Evolutionary conservation across 192 early-diverging fungal species (phyloP).

Genomic region (Gamsiella multidivaricata): DNA sequence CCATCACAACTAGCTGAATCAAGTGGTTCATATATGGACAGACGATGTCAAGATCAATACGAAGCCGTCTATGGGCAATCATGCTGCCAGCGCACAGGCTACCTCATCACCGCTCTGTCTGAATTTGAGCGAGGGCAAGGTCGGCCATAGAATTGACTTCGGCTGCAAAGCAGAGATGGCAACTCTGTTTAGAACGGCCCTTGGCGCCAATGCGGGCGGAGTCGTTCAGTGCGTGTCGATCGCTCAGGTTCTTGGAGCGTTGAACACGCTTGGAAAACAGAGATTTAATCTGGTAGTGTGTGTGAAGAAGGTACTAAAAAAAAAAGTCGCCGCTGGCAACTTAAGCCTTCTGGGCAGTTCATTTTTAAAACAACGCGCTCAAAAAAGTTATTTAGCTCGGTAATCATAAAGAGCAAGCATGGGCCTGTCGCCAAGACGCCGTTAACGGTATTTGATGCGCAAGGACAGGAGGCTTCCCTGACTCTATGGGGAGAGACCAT

Average conservation of each 20-base stretch:
- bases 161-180: constrained; percentile 18
- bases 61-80: not conserved
- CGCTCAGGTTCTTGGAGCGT: constrained; percentile 4
- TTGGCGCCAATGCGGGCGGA: constrained; percentile 27
- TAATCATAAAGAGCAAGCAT: constrained; percentile 21
- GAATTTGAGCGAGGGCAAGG: constrained; percentile 27
- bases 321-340: too few species aligned
- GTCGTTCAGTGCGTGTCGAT: constrained; percentile 16
- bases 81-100: not conserved
- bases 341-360: too few species aligned
- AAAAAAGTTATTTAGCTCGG: constrained; percentile 18
- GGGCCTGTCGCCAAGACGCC: constrained; percentile 20
- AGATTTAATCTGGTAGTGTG: constrained; percentile 32
- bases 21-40: constrained; percentile 42
- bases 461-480: constrained; percentile 26
- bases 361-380: too few species aligned
- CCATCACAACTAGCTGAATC: constrained; percentile 31
- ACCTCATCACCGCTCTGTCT: constrained; percentile 26
- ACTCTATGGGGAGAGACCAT: constrained; percentile 36
- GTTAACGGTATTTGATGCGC: constrained; percentile 24
- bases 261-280: constrained; percentile 1
- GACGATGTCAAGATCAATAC: constrained; percentile 40
- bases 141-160: constrained; percentile 34
- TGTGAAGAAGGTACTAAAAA: constrained; percentile 25
- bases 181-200: constrained; percentile 17